Base-by-base conservation (phyloP, 139 green algal species). In the Mychonastes homosphaera region DNA sequence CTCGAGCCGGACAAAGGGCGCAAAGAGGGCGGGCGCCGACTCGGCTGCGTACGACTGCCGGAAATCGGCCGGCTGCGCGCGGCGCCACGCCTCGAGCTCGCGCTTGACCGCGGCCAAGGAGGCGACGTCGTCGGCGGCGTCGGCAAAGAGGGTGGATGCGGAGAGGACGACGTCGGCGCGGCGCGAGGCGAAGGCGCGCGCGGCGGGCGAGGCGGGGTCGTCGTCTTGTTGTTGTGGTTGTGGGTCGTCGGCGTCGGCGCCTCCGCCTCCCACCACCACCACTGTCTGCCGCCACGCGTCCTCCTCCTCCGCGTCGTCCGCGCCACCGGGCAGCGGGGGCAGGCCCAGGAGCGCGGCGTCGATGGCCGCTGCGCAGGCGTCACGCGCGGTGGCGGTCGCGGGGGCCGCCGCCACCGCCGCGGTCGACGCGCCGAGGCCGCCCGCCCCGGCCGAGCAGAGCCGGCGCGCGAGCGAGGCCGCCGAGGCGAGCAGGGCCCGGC, bases 1-100 rank as follows among this genome's bases (percentile, higher is more conserved):
- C 74, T 97, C 80, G 56, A 94, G 67, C 18, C 89, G 73, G 24
- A 95, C 90, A 70, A 87, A 96, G 27, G 91, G 90, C 34, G 91
- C 86, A 67, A 98, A 89, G 10, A 98, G 75, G 6, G 84, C 81
- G 23, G 91, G 84, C 21, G 75, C 82, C 29, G 64, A 84, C 3
- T 88, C 60, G 6, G 77, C 64, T 41, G 90, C 77, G 65, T 97
- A 97, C 10, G 87, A 80, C 34, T 83, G 74, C 40, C 30, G 35
- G 53, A 84, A 86, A 30, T 79, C 61, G 39, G 68, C 60, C 18
- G 70, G 67, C 41, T 76, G 72, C 54, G 41, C 56, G 0, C 47
- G 16, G 39, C 81, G 81, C 59, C 89, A 95, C 9, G 79, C 69
- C 47, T 70, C 73, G 12, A 84, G 67, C 41, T 82, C 69, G 13